These are phyloP conservation scores for Monotropa hypopitys DNA, from an alignment of 179 eudicot species.

Conservation along the genomic window DNA sequence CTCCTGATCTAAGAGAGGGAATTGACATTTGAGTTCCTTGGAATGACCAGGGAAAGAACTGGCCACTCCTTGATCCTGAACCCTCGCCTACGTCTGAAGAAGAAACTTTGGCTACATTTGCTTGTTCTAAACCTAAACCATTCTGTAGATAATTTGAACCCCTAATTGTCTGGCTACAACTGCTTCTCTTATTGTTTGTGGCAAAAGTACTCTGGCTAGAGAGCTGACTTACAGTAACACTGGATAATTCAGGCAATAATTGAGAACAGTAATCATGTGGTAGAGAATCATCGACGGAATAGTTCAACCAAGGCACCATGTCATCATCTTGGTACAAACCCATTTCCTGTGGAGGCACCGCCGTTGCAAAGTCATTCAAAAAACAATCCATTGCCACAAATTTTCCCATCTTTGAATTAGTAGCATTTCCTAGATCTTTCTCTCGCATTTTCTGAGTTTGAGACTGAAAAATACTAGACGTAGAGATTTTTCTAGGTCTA, in stretches of 20 bases:
- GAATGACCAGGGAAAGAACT: conserved; percentile 13
- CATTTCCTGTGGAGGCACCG: conserved; percentile 44
- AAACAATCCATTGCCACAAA: conserved; percentile 31
- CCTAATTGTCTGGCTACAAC: conserved; percentile 12
- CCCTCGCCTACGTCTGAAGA: conserved; percentile 21
- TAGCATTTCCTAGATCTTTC: conserved; percentile 15
- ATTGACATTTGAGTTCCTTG: conserved; percentile 12
- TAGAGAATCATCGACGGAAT: conserved; percentile 39
- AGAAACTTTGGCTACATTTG: conserved; percentile 21
- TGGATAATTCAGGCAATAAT: conserved; percentile 55
- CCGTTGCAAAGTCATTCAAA: conserved; percentile 26
- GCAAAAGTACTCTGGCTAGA: conserved; percentile 26
- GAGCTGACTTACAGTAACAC: conserved; percentile 41
- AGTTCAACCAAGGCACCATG: conserved; percentile 67
- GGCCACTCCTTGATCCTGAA: conserved; percentile 20
- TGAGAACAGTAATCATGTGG: conserved; percentile 47
- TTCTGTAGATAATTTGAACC: conserved; percentile 19
- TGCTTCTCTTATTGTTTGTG: conserved; percentile 28
- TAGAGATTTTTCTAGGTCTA: conserved; percentile 31
- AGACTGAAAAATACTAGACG: conserved; percentile 26
- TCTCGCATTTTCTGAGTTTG: conserved; percentile 26
- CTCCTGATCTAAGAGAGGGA: conserved; percentile 34
- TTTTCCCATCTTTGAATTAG: conserved; percentile 26
- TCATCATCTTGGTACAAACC: conserved; percentile 36
- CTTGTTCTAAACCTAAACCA: conserved; percentile 16